phyloP scores from a whole-genome alignment of 2,329 filamentous ascomycete genomes.

The Exophiala calicioides region DNA sequence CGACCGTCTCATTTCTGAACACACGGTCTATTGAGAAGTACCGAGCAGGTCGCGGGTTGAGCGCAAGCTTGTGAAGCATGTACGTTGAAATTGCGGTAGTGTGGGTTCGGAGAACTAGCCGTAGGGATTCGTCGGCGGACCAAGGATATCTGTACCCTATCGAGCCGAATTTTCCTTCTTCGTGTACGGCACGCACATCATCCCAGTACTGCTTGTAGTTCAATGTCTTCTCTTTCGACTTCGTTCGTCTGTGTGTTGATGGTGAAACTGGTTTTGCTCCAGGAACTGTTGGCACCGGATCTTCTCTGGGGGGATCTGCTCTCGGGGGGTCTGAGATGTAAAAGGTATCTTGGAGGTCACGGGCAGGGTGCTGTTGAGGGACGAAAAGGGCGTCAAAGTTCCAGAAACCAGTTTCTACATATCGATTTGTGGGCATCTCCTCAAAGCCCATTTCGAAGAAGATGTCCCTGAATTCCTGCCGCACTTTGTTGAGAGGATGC shows the following conservation, averaged over 20 bases:
- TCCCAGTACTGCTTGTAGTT: slow-evolving; percentile 87
- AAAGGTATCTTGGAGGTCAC: slow-evolving; percentile 97
- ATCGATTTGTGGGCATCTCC: slow-evolving; percentile 94
- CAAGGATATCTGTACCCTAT: slow-evolving; percentile 97
- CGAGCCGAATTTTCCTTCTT: slow-evolving; percentile 88
- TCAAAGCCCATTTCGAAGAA: slow-evolving; percentile 99
- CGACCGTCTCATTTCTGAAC: slow-evolving; percentile 96
- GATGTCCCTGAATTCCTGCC: slow-evolving; percentile 92
- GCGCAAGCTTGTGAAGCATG: slow-evolving; percentile 86
- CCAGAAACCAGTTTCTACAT: slow-evolving; percentile 97
- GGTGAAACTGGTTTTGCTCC: slow-evolving; percentile 41
- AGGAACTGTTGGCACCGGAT: slow-evolving; percentile 49
- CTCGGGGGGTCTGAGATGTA: slow-evolving; percentile 87
- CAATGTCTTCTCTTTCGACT: slow-evolving; percentile 46
- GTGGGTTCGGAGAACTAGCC: slow-evolving; percentile 90
- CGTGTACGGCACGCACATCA: slow-evolving; percentile 81
- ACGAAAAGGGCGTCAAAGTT: slow-evolving; percentile 98
- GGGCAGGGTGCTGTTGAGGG: slow-evolving; percentile 94
- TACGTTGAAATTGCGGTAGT: slow-evolving; percentile 90
- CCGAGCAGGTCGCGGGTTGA: slow-evolving; percentile 79
- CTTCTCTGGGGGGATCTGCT: slow-evolving; percentile 67
- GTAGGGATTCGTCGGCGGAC: slow-evolving; percentile 80
- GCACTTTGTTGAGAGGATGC: slow-evolving; percentile 81
- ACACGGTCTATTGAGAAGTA: slow-evolving; percentile 99
- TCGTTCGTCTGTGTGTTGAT: slow-evolving; percentile 57